Base-by-base conservation (phyloP, 495 filamentous ascomycete species). In the Beverwykella pulmonaria region DNA sequence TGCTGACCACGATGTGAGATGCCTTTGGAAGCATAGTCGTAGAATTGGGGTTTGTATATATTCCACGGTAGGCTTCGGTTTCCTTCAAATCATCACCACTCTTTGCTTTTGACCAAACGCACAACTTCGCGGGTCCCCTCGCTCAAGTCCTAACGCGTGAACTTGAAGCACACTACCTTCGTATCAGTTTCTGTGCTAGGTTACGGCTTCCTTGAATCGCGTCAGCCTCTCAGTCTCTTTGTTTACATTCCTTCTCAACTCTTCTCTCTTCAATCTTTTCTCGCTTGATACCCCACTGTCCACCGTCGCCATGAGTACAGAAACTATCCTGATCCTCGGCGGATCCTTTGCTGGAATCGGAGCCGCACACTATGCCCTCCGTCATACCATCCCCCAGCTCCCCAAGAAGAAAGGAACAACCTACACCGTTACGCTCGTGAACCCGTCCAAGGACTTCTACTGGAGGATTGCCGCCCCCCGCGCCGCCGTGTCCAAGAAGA, bases 321-420 rank as follows among this genome's bases (percentile, higher is more conserved):
- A 67, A 64, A 67, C 56, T 0, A 75, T 92, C 54, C 77, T 90
- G n/a, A 78, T 92, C 46, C 80, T 91, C 12, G 89, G 89, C 39
- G 88, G 81, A 60, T 84, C 82, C 57, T 80, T 75, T 70, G 81
- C 82, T n/a, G 88, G 88, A 53, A 62, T 89, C 0, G 72, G 75
- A 19, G 73, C 86, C 44, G 83, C 87, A 3, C 86, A 90, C 74
- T 80, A 84, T 59, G 75, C 88, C 39, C 78, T 89, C 17, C 79
- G 81, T 52, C 77, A 83, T 68, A 79, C 75, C 7, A 59, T 80
- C 20, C 65, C 76, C 25, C 72, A 76, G n/a, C 70, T 77, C 3
- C 73, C 71, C 0, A 72, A 64, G 52, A 70, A 70, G 27, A 53
- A 57, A 27, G 72, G 79, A 52, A 54, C 25, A 22, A 83, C 81